These are phyloP conservation scores for Tylopilus sp. DNA, from an alignment of 1,284 basidiomycete species.

Conservation along the genomic window DNA sequence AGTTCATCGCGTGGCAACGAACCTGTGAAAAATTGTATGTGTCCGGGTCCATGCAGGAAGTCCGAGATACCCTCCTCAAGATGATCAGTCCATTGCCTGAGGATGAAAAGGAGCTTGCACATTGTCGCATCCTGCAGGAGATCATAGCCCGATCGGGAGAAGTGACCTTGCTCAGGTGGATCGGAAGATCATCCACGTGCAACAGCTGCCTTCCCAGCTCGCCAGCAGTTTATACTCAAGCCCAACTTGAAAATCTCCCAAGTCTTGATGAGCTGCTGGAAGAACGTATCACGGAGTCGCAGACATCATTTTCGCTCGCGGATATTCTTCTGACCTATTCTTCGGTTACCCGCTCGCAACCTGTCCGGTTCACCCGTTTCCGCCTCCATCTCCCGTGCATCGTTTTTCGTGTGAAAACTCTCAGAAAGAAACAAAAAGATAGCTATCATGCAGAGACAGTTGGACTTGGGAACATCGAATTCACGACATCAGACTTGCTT, in stretches of 20 bases:
- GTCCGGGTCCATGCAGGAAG: not conserved
- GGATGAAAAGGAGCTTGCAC: constrained; percentile 19
- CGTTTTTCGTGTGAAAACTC: not conserved
- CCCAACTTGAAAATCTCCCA: too few species aligned
- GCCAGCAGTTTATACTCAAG: too few species aligned
- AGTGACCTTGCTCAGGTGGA: constrained; percentile 28
- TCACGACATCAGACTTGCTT: not conserved
- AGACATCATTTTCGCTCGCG: too few species aligned
- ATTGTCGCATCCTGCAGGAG: constrained; percentile 26
- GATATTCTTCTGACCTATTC: too few species aligned
- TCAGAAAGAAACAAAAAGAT: not conserved
- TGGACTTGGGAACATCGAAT: not conserved
- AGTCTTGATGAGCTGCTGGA: too few species aligned
- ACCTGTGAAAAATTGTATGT: not conserved
- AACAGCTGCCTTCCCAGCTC: constrained; percentile 21
- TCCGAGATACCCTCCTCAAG: not conserved
- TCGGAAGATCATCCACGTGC: constrained; percentile 25
- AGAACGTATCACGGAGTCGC: too few species aligned
- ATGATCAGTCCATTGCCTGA: not conserved
- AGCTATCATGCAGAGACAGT: not conserved
- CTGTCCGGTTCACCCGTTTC: not conserved
- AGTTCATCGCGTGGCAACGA: constrained; percentile 13
- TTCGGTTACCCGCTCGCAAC: not conserved
- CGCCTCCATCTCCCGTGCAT: not conserved
- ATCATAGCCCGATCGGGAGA: constrained; percentile 14